Evolutionary conservation across 1,139 yeast genomes (phyloP), one percentile per base, ranked within the genome.

Genomic region (Chernovozyma aurita): DNA sequence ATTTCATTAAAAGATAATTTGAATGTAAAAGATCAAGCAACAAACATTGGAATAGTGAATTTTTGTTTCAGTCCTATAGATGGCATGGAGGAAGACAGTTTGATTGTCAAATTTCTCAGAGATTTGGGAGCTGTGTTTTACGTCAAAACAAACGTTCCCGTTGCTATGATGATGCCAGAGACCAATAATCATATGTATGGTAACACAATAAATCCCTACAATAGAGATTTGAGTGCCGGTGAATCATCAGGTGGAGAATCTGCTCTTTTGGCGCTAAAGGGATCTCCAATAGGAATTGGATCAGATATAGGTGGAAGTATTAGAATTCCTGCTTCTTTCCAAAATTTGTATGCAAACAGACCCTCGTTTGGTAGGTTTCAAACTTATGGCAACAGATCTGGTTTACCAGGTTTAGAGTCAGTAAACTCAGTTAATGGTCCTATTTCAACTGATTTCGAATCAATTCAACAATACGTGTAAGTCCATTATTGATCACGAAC

Each of bases 271-370:
- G 52, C 54, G 8, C 50, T 59, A 37, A 53, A 53, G 31, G 68
- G 78, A 18, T 70, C 76, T 1, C 66, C 58, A 15, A 46, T 75
- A n/a, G 80, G 80, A 8, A 50, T 76, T 38, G 81, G 81, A 21
- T 63, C 76, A 21, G 82, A 76, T 43, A 77, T 77, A 39, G 82
- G 80, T 3, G 82, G 82, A 5, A 70, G 78, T 14, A 73, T 76
- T 29, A 62, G 82, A 25, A 60, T 74, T 25, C 69, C 69, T 4
- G 63, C 67, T 14, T 49, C 61, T 31, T 75, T 69, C 49, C 61
- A 66, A 30, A 77, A 76, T 31, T 54, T 70, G 40, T 76, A 65
- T 51, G 56, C 75, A 12, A 46, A 76, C 37, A 66, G 65, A 39
- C 73, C 78, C 17, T 64, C 77, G 1, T 59, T 65, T 31, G 75